Conservation (phyloP, 164 flowering plant species). For the Macadamia tetraphylla region DNA sequence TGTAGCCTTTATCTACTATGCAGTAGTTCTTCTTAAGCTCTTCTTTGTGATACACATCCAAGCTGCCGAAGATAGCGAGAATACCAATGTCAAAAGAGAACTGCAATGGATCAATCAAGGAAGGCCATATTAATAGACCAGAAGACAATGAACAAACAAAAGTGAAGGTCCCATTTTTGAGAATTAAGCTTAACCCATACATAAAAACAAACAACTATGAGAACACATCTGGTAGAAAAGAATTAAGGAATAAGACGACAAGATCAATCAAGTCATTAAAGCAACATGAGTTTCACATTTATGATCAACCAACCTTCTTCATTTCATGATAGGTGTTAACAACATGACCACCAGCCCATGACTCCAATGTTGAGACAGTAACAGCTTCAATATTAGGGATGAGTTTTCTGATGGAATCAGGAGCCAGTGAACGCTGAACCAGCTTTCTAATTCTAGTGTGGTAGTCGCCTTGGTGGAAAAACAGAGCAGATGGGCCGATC, state of each 20-base stretch:
- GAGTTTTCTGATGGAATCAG: slow-evolving; percentile 35
- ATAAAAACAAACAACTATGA: slow-evolving; percentile 8
- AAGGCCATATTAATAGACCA: too few relatives aligned
- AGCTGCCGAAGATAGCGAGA: slow-evolving; percentile 47
- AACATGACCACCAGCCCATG: slow-evolving; percentile 46
- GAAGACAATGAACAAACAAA: background rate
- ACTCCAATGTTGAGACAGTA: slow-evolving; percentile 34
- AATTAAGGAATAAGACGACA: slow-evolving; percentile 9
- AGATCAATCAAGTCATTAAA: background rate
- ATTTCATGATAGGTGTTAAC: slow-evolving; percentile 65
- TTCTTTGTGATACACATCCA: slow-evolving; percentile 35
- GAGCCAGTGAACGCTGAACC: slow-evolving; percentile 56
- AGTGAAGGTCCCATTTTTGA: too few relatives aligned
- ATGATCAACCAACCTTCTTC: slow-evolving; percentile 56
- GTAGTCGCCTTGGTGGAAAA: slow-evolving; percentile 81
- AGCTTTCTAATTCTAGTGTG: slow-evolving; percentile 63
- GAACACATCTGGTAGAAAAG: slow-evolving; percentile 5
- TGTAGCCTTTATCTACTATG: slow-evolving; percentile 69
- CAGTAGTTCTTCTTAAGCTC: slow-evolving; percentile 51
- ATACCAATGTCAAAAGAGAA: slow-evolving; percentile 68
- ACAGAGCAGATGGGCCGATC: slow-evolving; percentile 76
- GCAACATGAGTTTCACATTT: slow-evolving; percentile 5
- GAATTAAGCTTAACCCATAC: background rate
- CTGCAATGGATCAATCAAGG: slow-evolving; percentile 27
- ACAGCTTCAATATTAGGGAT: slow-evolving; percentile 44